Conservation (phyloP, 257 asterid species). For the Capsicum pubescens region DNA sequence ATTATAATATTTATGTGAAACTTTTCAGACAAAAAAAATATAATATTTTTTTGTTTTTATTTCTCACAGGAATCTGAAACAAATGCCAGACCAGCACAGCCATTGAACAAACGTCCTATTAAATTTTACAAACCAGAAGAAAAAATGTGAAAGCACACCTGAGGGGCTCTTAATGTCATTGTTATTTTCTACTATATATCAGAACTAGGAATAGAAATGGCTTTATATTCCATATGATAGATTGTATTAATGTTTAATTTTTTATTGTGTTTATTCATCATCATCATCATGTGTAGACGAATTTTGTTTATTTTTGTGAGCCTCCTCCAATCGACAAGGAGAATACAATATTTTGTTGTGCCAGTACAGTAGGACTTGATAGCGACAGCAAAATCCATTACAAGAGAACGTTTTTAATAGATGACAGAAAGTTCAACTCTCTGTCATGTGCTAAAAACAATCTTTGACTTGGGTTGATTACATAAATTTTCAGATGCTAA, state of each 20-base stretch:
- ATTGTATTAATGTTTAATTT: background rate
- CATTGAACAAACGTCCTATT: background rate
- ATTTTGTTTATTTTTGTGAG: background rate
- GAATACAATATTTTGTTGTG: background rate
- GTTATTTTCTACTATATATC: background rate
- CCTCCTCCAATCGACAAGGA: background rate
- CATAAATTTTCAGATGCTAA: no score
- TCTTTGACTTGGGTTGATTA: no score
- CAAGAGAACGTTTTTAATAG: no score
- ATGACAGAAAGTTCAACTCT: no score
- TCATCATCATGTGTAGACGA: background rate
- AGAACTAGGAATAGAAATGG: background rate
- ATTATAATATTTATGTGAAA: no score
- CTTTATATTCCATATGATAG: background rate
- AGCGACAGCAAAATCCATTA: no score
- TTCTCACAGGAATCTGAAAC: conserved; percentile 3
- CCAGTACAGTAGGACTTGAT: no score
- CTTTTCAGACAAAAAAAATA: no score
- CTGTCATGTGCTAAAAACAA: no score
- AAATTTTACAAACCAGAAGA: background rate
- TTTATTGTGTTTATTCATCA: background rate
- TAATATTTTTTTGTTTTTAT: background rate
- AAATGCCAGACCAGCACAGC: conserved; percentile 4
- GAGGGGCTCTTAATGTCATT: background rate
- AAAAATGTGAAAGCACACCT: background rate